Evolutionary conservation across 305 asterid species (phyloP), one percentile per base, ranked within the genome.

Genomic region (Rubia tinctorum): DNA sequence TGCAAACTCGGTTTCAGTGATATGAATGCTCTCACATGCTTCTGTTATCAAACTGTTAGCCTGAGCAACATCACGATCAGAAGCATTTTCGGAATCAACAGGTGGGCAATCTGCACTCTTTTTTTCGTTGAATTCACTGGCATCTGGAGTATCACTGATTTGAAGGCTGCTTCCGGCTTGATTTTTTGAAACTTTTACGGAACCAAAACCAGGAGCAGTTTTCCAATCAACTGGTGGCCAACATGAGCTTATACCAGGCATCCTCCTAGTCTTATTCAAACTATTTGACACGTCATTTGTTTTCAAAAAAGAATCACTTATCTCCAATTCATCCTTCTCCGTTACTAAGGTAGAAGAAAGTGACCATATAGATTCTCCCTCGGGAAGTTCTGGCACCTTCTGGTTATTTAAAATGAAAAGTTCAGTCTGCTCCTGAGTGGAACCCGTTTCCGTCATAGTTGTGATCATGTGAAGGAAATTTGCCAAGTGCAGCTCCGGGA

Each of bases 401-500:
- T 88, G 97, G 90, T 91, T 83, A 83, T 89, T 92, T 67, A 84
- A 62, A 69, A 95, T 85, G 83, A 92, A 92, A 79, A 72, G 75
- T 80, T 92, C 99, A 10, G 77, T 84, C 82, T 92, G 95, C 88
- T 95, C 96, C 83, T 86, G 88, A 17, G 84, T 80, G 58, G 97
- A 83, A 78, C 98, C 96, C 73, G 99, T 88, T 79, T 86, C 84
- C 13, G 89, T 92, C 97, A 88, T 87, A 45, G 88, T 85, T 6
- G 89, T 87, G 75, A 92, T 82, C 96, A 95, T 88, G 82, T 86
- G 96, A 75, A 92, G 96, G 82, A 95, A 92, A 82, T 92, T 95
- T 14, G 97, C 98, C 43, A 95, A 76, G 74, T 88, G 93, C 86
- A 95, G 76, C 56, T 90, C 86, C 3, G 89, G 89, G 82, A 79